Evolutionary conservation across 176 grass and related monocot genomes (phyloP).

Genomic region (Lolium multiflorum): DNA sequence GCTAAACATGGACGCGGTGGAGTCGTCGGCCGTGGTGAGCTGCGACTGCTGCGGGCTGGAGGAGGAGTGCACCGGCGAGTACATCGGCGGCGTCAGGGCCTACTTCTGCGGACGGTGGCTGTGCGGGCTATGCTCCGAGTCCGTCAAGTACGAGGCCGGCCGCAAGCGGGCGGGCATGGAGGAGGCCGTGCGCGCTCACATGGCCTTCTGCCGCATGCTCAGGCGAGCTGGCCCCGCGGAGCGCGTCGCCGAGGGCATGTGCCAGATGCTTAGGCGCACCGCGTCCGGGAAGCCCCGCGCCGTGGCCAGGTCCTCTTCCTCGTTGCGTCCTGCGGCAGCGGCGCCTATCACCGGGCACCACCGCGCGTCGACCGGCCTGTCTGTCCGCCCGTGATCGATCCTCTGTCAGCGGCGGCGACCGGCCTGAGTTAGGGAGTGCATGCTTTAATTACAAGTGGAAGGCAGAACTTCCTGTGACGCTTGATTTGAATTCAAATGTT

Average conservation of each 20-base stretch:
- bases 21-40: constrained; percentile 55
- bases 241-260: constrained; percentile 82
- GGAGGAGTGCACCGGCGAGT: constrained; percentile 87
- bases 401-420: not conserved
- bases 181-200: constrained; percentile 74
- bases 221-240: constrained; percentile 54
- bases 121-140: constrained; percentile 83
- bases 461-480: too few relatives aligned
- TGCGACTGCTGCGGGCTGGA: constrained; percentile 83
- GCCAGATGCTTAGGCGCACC: constrained; percentile 66
- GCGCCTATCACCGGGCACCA: not conserved
- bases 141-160: constrained; percentile 72
- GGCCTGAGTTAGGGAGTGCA: not conserved
- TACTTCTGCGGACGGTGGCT: constrained; percentile 75
- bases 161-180: constrained; percentile 31
- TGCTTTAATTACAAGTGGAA: not conserved
- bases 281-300: constrained; percentile 40
- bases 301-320: not conserved
- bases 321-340: constrained; percentile 29
- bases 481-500: too few relatives aligned
- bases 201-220: constrained; percentile 76
- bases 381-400: constrained; percentile 28
- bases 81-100: constrained; percentile 58
- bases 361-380: constrained; percentile 4
- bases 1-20: constrained; percentile 46